These are phyloP conservation scores for Gynostemma pentaphyllum DNA, from an alignment of 306 rosid genomes.

Conservation along the genomic window DNA sequence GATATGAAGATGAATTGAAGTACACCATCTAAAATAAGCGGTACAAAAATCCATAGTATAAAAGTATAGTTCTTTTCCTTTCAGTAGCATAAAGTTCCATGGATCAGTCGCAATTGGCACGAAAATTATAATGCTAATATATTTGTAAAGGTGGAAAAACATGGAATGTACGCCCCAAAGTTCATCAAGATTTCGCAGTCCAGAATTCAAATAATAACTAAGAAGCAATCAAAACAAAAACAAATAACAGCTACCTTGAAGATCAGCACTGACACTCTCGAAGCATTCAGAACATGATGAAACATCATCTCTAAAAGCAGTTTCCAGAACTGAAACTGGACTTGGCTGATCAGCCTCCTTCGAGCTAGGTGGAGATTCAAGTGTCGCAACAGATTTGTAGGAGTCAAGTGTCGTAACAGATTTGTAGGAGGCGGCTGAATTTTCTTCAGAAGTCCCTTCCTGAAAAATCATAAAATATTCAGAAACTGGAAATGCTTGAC, in stretches of 20 bases:
- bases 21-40: too few relatives aligned
- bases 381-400: slow-evolving; percentile 29
- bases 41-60: too few relatives aligned
- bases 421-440: slow-evolving; percentile 22
- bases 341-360: slow-evolving; percentile 96
- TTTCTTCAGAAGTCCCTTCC: slow-evolving; percentile 40
- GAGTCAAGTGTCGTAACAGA: slow-evolving; percentile 38
- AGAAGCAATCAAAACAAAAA: background rate
- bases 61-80: too few relatives aligned
- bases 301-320: slow-evolving; percentile 61
- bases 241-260: slow-evolving; percentile 47
- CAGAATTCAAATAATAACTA: background rate
- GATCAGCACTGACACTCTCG: slow-evolving; percentile 69
- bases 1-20: too few relatives aligned
- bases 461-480: slow-evolving; percentile 32
- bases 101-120: too few relatives aligned
- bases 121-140: too few relatives aligned
- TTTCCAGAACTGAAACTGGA: slow-evolving; percentile 86
- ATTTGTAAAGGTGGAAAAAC: too few relatives aligned
- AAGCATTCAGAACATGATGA: slow-evolving; percentile 91
- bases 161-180: background rate
- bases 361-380: slow-evolving; percentile 38
- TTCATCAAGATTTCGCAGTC: background rate
- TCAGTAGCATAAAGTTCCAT: too few relatives aligned
- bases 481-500: background rate